Evolutionary conservation across 2,329 filamentous ascomycete genomes (phyloP).

Genomic region (Stagonosporopsis vannaccii): DNA sequence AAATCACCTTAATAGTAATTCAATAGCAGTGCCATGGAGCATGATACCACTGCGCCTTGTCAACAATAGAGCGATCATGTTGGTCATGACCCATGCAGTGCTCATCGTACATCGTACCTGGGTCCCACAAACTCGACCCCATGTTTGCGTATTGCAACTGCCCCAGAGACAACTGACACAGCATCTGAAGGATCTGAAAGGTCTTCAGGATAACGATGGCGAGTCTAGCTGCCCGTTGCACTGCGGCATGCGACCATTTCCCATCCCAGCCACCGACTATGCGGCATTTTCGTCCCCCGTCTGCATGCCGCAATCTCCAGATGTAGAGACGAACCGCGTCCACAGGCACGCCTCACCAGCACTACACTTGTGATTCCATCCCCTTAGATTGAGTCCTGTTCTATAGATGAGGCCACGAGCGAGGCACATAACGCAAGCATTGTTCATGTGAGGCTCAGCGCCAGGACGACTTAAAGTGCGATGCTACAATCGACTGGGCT

Average conservation of each 20-base stretch:
- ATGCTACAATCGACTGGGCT: neutral
- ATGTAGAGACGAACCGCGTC: slow-evolving; percentile 1
- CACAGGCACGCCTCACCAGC: neutral
- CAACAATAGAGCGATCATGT: neutral
- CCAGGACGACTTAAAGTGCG: neutral
- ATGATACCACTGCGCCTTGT: no score
- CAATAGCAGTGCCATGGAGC: no score
- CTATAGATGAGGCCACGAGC: neutral
- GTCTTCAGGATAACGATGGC: neutral
- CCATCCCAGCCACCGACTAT: slow-evolving; percentile 11
- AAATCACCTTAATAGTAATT: no score
- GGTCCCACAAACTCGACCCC: neutral
- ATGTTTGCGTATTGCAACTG: neutral
- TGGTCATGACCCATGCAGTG: neutral
- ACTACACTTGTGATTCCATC: neutral
- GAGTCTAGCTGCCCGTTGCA: neutral
- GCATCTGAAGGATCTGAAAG: neutral
- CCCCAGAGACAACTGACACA: neutral
- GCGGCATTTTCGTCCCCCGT: slow-evolving; percentile 11
- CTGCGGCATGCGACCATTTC: neutral
- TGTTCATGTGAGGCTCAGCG: neutral
- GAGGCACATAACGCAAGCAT: neutral
- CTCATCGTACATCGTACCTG: neutral
- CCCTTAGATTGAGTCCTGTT: neutral
- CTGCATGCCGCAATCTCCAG: slow-evolving; percentile 9